Evolutionary conservation across 2,329 filamentous ascomycete genomes (phyloP), one percentile per base, ranked within the genome.

Genomic region (Clathrospora elynae): DNA sequence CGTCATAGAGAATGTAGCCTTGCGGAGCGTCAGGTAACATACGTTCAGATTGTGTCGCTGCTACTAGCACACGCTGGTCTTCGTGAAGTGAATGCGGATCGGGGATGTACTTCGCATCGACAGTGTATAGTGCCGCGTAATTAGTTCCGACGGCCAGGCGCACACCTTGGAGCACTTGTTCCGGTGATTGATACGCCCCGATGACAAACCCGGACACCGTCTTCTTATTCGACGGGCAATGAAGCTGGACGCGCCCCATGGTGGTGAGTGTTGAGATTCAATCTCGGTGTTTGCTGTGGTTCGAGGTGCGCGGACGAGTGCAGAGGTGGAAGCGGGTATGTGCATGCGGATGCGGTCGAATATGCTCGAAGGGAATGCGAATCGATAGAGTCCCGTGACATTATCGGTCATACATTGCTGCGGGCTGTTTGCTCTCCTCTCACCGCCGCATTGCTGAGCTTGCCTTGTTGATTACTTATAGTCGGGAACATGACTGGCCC

Each of bases 131-230:
- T 1, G 36, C 37, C 1, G 49, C 51, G 7, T 52, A 40, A 7
- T 42, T 35, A 34, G 49, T 31, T 6, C 42, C 23, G 6, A 55
- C 28, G 1, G 45, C 42, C 2, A 52, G 35, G 7, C 51, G 46
- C 16, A 55, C 43, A 16, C 49, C 46, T 28, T 45, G 45, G 3
- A 52, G 20, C 0, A 52, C 43, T n/a, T 55, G 51, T 14, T 55
- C 42, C 18, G 38, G 34, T 1, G 38, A 38, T 7, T 45, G 42
- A 25, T 42, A 55, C 0, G 46, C 42, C 5, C 42, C 35, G 28
- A 55, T 39, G 28, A 50, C 37, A 16, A 52, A 49, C 7, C 16
- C 23, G 29, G 46, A 26, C 17, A 47, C 16, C 2, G 33, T 45
- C 12, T 30, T 41, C 16, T 41, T 41, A 0, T n/a, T 52, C 7